Conservation (phyloP, 78 protist genomes). For the Cavenderia fasciculata region DNA sequence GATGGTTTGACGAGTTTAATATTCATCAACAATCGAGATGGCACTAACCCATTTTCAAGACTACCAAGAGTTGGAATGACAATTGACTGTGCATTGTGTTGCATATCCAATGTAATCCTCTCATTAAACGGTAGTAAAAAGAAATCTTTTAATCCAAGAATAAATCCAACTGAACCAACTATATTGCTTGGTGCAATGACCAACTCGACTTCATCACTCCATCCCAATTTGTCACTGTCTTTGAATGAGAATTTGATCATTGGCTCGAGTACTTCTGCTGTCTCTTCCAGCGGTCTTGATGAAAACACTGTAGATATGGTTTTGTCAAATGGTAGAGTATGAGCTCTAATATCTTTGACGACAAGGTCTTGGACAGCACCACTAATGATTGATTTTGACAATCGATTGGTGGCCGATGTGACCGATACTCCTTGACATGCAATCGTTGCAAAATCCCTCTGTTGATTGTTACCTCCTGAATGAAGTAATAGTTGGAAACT, state of each 20-base stretch:
- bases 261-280: neutral
- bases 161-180: conserved; percentile 3
- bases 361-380: too few relatives aligned
- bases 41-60: neutral
- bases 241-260: neutral
- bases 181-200: neutral
- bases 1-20: neutral
- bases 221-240: neutral
- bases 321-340: neutral
- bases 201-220: neutral
- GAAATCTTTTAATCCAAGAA: conserved; percentile 65
- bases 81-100: neutral
- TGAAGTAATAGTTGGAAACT: too few relatives aligned
- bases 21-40: neutral
- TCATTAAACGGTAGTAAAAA: conserved; percentile 54
- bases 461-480: too few relatives aligned
- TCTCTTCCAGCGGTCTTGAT: neutral
- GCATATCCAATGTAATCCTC: neutral
- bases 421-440: too few relatives aligned
- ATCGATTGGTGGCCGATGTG: too few relatives aligned
- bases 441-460: too few relatives aligned
- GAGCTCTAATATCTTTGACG: too few relatives aligned
- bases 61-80: neutral
- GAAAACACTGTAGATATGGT: neutral
- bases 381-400: too few relatives aligned